Evolutionary conservation across 164 flowering plant genomes (phyloP), one percentile per base, ranked within the genome.

Genomic region (Berberis thunbergii): DNA sequence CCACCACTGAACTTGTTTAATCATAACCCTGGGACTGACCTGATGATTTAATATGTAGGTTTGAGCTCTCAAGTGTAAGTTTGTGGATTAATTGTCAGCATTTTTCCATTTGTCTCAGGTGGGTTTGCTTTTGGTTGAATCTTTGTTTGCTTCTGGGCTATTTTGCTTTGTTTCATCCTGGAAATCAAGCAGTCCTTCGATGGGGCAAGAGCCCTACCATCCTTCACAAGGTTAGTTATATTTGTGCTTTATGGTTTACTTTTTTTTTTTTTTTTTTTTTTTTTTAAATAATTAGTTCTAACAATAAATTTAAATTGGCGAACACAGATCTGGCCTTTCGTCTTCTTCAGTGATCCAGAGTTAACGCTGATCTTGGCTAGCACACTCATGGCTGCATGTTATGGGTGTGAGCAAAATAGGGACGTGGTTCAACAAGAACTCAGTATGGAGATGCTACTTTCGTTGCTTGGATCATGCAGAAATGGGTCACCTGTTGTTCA

Each of bases 171-270:
- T 84, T 89, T 74, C 96, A 89, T 74, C 75, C 83, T 43, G 90
- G 80, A 59, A 92, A 92, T 70, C 96, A 92, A 82, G 96, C 89
- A 57, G 98, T 92, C 66, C 91, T 89, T 49, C 82, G 93, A 45
- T 89, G 98, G 96, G 96, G 96, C 67, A 89, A 89, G 72, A 84
- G 89, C 67, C 96, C 96, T 7, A 87, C 96, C 13, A 87, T 92
- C 63, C 96, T 92, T 76, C 98, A 92, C 79, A 92, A 92, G 98
- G 98, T 89, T 57, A 67, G 83, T 68, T 68, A 9, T 4, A 58
- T 7, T 39, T 54, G 26, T 59, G 50, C 45, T 45, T 26, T 26
- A 26, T 26, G 26, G 26, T 12, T 43, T 43, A 11, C 48, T 42
- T 6, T 46, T 38, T 41, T 10, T n/a, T 53, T 13, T 6, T 46